Evolutionary conservation across 495 filamentous ascomycete species (phyloP).

Genomic region (Emericellopsis terricola): DNA sequence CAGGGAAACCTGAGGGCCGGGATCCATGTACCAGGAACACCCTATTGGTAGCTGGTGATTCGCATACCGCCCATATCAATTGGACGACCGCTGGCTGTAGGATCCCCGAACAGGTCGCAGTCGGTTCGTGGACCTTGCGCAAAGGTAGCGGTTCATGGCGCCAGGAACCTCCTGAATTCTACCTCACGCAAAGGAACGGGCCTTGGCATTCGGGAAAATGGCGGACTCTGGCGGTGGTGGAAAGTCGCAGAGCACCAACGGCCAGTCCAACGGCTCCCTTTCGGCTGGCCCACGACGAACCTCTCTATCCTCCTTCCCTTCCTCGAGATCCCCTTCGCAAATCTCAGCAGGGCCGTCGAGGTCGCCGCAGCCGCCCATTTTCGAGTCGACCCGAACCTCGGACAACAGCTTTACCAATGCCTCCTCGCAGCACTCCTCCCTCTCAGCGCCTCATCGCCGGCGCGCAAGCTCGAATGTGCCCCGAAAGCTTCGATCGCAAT

Average conservation of each 20-base stretch:
- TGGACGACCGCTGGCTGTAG: no score
- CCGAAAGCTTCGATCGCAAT: slow-evolving; percentile 59
- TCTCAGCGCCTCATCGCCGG: slow-evolving; percentile 26
- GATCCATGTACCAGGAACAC: no score
- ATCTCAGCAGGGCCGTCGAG: slow-evolving; percentile 32
- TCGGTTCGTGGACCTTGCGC: no score
- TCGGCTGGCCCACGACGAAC: slow-evolving; percentile 16
- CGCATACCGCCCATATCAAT: no score
- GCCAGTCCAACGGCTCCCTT: slow-evolving; percentile 5
- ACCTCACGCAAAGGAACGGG: no score
- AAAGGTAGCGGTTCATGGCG: no score
- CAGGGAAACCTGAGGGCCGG: no score
- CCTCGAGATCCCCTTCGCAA: slow-evolving; percentile 32
- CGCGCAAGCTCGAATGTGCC: slow-evolving; percentile 22
- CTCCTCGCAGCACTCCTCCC: slow-evolving; percentile 35
- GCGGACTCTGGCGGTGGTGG: no score
- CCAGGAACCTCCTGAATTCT: no score
- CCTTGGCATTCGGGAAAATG: no score
- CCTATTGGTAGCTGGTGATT: no score
- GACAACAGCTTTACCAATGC: slow-evolving; percentile 37
- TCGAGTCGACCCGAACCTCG: slow-evolving; percentile 29
- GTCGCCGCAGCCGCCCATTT: slow-evolving; percentile 31
- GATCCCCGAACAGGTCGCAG: no score
- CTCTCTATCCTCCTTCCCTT: slow-evolving; percentile 42
- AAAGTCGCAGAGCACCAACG: slow-evolving; percentile 1